phyloP scores from a whole-genome alignment of 2,329 filamentous ascomycete species.

The Fragosphaeria purpurea region DNA sequence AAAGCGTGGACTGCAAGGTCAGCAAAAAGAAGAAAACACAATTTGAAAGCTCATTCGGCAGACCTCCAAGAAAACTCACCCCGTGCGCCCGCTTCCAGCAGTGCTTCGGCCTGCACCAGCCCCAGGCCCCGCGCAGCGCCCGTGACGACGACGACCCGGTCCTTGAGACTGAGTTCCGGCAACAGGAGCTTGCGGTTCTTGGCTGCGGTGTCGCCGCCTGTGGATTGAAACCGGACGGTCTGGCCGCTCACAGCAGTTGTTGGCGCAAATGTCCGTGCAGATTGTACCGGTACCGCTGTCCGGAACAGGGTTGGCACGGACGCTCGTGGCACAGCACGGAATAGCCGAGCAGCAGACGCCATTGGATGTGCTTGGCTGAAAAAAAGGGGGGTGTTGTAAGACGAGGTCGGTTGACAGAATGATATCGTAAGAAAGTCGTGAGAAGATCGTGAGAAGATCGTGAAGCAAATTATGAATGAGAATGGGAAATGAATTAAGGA shows the following conservation, averaged over 20 bases:
- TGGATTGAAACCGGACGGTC: neutral
- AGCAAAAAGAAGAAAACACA: neutral
- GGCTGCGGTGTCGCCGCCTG: neutral
- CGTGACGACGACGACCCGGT: constrained; percentile 66
- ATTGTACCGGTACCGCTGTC: neutral
- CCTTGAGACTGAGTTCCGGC: constrained; percentile 65
- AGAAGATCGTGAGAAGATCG: too few species aligned
- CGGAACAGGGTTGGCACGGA: neutral
- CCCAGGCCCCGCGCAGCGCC: constrained; percentile 70
- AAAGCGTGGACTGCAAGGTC: constrained; percentile 48
- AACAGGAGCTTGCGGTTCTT: constrained; percentile 24
- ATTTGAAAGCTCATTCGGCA: neutral
- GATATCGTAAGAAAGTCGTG: too few species aligned
- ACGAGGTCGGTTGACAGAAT: too few species aligned
- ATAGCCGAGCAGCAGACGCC: neutral
- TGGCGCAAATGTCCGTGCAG: too few species aligned
- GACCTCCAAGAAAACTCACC: constrained; percentile 21
- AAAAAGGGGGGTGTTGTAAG: too few species aligned
- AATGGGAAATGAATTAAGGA: too few species aligned
- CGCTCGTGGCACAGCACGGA: neutral
- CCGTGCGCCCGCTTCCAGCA: constrained; percentile 68
- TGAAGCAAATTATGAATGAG: too few species aligned
- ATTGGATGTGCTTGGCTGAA: neutral
- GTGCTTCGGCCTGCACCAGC: constrained; percentile 65
- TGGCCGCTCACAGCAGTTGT: too few species aligned